These are phyloP conservation scores for Cystobasidium onofrii DNA, from an alignment of 768 basidiomycete genomes.

Conservation along the genomic window DNA sequence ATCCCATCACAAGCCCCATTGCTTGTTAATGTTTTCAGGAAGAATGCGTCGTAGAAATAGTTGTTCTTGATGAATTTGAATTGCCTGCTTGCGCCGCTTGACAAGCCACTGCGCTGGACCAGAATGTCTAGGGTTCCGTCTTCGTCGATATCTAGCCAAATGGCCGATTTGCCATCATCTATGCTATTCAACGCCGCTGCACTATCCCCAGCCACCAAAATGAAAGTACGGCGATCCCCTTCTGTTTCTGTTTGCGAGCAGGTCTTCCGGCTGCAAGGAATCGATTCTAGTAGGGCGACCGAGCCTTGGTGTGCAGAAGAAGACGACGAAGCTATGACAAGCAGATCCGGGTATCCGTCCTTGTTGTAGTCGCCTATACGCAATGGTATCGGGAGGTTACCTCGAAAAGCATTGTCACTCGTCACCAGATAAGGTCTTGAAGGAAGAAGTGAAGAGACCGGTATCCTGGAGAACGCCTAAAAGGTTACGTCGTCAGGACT, in stretches of 20 bases:
- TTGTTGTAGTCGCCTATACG: constrained; percentile 82
- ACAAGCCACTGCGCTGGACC: constrained; percentile 69
- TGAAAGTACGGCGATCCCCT: constrained; percentile 59
- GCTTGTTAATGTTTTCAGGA: constrained; percentile 92
- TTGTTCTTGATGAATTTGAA: constrained; percentile 87
- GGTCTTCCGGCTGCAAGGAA: constrained; percentile 42
- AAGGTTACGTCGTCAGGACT: constrained; percentile 17
- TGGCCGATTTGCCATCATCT: constrained; percentile 66
- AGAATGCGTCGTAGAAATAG: constrained; percentile 97
- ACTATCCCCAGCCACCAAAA: constrained; percentile 50
- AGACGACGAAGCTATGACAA: constrained; percentile 44
- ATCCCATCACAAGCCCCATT: constrained; percentile 84
- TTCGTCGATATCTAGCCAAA: constrained; percentile 88
- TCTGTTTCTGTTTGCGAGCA: constrained; percentile 34
- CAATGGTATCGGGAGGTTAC: constrained; percentile 65
- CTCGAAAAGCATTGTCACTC: constrained; percentile 58
- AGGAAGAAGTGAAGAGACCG: constrained; percentile 58
- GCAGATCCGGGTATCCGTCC: constrained; percentile 86
- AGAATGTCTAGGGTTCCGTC: constrained; percentile 90
- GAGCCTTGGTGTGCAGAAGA: constrained; percentile 31
- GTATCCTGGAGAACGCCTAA: constrained; percentile 62
- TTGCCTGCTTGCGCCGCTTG: constrained; percentile 47
- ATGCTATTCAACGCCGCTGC: constrained; percentile 58
- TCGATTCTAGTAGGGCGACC: constrained; percentile 44
- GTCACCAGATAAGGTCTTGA: constrained; percentile 54